Percentiles rank a stretch among this genome's conserved stretches.
Conservation (phyloP, 208 protist species). For the Acanthamoeba lenticulata region DNA sequence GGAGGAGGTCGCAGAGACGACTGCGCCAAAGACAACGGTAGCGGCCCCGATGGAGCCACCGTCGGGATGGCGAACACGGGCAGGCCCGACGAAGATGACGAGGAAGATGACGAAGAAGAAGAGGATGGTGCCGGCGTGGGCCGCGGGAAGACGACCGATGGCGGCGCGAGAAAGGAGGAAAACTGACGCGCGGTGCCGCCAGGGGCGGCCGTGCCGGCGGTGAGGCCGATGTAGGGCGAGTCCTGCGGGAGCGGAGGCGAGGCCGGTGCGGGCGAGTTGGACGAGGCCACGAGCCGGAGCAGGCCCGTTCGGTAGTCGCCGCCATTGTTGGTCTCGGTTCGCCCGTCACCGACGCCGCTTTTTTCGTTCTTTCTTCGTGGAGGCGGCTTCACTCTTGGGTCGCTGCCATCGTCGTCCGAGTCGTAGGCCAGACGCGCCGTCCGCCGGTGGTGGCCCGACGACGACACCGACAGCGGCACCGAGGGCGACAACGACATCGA, state of each 20-base stretch:
- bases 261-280: not conserved
- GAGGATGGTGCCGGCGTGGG: not conserved
- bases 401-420: conserved; percentile 6
- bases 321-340: not conserved
- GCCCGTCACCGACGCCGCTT: not conserved
- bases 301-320: conserved; percentile 31
- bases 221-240: not conserved
- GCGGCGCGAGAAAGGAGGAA: not conserved
- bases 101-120: not conserved
- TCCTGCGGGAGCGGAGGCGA: not conserved
- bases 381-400: not conserved
- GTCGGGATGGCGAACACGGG: not conserved
- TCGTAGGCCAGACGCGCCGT: not conserved
- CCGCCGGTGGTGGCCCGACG: not conserved
- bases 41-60: not conserved
- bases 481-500: not conserved
- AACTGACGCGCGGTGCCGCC: too few relatives aligned
- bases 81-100: not conserved
- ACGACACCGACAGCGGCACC: not conserved
- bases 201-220: not conserved
- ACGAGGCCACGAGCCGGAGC: conserved; percentile 5
- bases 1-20: not conserved
- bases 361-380: not conserved
- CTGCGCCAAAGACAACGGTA: too few relatives aligned
- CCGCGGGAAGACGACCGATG: not conserved